Conservation (phyloP, 768 basidiomycete genomes). For the Ephemerocybe angulata region DNA sequence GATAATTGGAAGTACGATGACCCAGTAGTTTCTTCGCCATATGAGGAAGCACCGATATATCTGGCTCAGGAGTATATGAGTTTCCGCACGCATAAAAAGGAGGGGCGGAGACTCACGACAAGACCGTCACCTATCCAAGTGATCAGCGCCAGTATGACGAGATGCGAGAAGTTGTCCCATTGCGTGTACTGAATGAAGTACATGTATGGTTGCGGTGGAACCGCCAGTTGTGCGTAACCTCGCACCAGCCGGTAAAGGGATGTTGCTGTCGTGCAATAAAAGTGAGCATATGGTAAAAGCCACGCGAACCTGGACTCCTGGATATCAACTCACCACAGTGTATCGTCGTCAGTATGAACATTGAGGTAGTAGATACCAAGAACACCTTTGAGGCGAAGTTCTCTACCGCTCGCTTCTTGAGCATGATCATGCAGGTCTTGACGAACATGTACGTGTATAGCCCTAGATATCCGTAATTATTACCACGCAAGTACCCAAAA, state of each 20-base stretch:
- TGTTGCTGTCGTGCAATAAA: neutral
- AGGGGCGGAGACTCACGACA: neutral
- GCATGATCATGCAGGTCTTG: no score
- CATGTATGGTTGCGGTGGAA: neutral
- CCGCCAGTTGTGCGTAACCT: neutral
- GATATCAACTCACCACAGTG: neutral
- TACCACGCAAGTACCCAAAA: no score
- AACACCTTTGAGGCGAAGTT: no score
- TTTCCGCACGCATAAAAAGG: neutral
- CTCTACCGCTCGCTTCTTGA: no score
- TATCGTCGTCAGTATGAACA: neutral
- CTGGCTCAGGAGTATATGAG: neutral
- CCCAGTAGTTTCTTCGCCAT: constrained; percentile 5
- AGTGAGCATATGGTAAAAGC: neutral
- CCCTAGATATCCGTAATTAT: no score
- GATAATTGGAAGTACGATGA: constrained; percentile 1
- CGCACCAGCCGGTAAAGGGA: neutral
- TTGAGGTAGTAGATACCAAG: neutral
- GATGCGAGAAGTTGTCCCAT: neutral
- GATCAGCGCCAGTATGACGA: neutral
- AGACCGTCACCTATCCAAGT: neutral
- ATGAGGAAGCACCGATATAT: constrained; percentile 8
- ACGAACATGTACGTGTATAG: no score
- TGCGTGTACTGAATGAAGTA: neutral
- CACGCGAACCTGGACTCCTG: neutral